A percentile compares a stretch with the other conserved stretches of the same genome.
phyloP scores from a whole-genome alignment of 2,329 filamentous ascomycete species.

The Drechslera avenae region DNA sequence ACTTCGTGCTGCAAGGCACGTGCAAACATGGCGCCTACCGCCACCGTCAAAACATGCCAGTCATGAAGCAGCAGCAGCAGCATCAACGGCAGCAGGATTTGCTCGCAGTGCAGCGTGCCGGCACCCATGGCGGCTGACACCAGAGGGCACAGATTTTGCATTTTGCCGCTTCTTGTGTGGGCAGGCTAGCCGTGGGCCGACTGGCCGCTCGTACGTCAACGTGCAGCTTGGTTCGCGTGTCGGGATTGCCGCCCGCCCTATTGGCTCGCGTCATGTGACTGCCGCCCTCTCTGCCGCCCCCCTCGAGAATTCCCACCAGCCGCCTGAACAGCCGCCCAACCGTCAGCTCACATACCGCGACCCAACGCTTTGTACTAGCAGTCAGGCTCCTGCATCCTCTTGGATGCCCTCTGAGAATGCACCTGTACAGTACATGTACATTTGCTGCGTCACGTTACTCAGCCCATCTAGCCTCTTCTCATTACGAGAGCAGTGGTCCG shows the following conservation, averaged over 20 bases:
- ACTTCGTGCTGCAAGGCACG: conserved; percentile 30
- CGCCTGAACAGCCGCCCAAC: conserved; percentile 3
- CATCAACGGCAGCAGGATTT: neutral
- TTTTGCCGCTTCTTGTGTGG: conserved; percentile 20
- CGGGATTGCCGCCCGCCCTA: conserved; percentile 9
- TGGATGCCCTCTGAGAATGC: no score
- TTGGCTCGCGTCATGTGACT: conserved; percentile 29
- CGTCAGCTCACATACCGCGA: neutral
- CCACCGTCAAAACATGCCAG: no score
- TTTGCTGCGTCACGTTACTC: no score
- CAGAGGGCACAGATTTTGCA: conserved; percentile 15
- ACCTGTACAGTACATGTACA: no score
- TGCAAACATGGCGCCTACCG: conserved; percentile 14
- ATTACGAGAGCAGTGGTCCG: no score
- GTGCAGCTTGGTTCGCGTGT: conserved; percentile 24
- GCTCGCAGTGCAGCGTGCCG: conserved; percentile 3
- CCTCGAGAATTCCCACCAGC: neutral
- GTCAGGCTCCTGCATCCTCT: no score
- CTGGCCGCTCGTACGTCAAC: conserved; percentile 34
- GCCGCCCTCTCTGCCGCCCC: neutral
- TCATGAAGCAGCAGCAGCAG: no score
- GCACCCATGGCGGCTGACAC: conserved; percentile 28
- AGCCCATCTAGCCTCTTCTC: no score
- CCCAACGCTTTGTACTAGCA: neutral
- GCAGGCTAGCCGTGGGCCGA: conserved; percentile 18